A percentile compares a stretch with the other conserved stretches of the same genome.
Conservation (phyloP, 164 flowering plant species). For the Liriodendron chinense region DNA sequence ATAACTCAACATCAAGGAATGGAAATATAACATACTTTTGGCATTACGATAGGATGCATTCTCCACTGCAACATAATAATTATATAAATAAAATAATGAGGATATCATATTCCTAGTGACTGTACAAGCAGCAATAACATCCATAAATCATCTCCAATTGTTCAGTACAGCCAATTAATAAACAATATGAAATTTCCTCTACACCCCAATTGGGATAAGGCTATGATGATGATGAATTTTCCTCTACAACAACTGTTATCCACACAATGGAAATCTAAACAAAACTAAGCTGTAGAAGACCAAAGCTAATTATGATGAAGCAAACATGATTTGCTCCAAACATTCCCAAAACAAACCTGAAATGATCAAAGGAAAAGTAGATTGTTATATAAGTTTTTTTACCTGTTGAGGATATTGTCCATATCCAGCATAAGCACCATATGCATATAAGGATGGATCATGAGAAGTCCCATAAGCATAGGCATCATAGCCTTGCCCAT, state of each 20-base stretch:
- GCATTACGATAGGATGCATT: too few relatives aligned
- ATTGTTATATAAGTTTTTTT: conserved; percentile 13
- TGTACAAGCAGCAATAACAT: too few relatives aligned
- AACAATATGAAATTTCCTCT: too few relatives aligned
- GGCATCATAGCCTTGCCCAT: conserved; percentile 93
- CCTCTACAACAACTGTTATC: neutral
- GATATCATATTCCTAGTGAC: too few relatives aligned
- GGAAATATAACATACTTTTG: too few relatives aligned
- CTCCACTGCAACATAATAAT: too few relatives aligned
- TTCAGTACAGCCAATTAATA: too few relatives aligned
- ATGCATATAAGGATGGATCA: conserved; percentile 81
- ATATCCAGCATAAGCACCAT: conserved; percentile 84
- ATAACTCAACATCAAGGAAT: too few relatives aligned
- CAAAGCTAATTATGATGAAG: neutral
- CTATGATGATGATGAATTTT: neutral
- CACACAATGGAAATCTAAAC: neutral
- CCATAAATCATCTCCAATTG: too few relatives aligned
- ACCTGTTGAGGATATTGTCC: conserved; percentile 85
- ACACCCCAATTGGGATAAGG: too few relatives aligned
- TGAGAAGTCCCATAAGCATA: conserved; percentile 81
- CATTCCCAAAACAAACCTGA: neutral
- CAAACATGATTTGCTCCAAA: neutral
- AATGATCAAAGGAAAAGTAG: neutral
- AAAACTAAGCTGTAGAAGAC: neutral
- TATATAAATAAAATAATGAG: too few relatives aligned